phyloP scores from a whole-genome alignment of 768 basidiomycete genomes.

The Phaeotremella skinneri region DNA sequence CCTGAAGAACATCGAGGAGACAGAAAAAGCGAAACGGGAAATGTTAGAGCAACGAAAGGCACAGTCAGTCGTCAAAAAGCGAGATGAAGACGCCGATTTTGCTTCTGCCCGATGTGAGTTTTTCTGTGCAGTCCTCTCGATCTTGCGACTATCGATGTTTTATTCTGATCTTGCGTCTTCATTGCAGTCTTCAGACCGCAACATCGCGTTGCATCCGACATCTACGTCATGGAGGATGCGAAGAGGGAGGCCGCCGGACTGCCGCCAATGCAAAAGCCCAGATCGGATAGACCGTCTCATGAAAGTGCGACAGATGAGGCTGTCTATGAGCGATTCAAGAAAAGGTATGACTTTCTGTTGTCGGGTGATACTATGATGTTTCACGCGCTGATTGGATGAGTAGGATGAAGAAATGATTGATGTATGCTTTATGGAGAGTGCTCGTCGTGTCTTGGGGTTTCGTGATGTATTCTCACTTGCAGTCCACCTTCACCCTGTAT shows the following conservation, averaged over 20 bases:
- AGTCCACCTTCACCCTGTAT: no score
- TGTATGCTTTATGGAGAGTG: no score
- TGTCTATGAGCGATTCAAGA: constrained; percentile 92
- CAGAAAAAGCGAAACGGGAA: constrained; percentile 88
- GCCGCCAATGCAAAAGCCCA: constrained; percentile 54
- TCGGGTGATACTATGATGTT: neutral
- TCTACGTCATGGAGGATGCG: constrained; percentile 78
- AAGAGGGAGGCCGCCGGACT: constrained; percentile 82
- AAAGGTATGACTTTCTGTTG: constrained; percentile 57
- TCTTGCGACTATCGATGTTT: constrained; percentile 5
- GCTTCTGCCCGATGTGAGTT: constrained; percentile 82
- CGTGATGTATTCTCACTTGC: no score
- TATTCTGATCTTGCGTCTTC: neutral
- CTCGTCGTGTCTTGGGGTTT: no score
- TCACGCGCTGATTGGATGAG: neutral
- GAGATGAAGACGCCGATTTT: constrained; percentile 72
- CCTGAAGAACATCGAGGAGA: constrained; percentile 93
- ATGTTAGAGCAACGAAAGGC: constrained; percentile 65
- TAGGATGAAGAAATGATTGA: constrained; percentile 16
- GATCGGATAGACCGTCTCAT: constrained; percentile 25
- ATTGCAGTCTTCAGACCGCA: constrained; percentile 77
- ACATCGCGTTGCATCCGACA: constrained; percentile 77
- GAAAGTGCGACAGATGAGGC: constrained; percentile 90
- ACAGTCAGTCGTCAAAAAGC: constrained; percentile 43
- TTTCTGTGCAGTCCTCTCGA: neutral